Evolutionary conservation across 75 land plant genomes (phyloP), one percentile per base, ranked within the genome.

Genomic region (Sequoia sempervirens): DNA sequence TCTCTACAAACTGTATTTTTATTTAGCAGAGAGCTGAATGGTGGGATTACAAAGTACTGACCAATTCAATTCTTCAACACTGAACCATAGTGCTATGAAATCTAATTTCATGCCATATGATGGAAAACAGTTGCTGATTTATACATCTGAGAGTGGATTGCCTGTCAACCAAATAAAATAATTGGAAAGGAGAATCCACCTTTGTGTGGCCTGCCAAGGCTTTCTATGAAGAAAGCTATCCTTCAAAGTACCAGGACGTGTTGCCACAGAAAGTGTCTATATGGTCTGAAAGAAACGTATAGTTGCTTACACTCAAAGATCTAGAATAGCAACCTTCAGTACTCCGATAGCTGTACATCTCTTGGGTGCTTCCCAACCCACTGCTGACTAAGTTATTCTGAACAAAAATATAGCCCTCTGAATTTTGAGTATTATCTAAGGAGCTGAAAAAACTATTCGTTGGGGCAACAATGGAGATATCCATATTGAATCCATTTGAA

Each of bases 241-340:
- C 70, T 46, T 81, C 72, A 34, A 38, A 34, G 18, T 9, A 32
- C 54, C 32, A 81, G 40, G 66, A 17, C 36, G 23, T 81, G 72
- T 81, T 32, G 12, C 68, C 38, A 36, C 82, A 81, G 68, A 53
- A 30, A 20, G 15, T 81, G 56, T 52, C 58, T 30, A 15, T 28
- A 46, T 17, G 6, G 26, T 84, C 85, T 80, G 32, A 46, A 54
- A 83, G 41, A 38, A 75, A 36, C 3, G 90, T 84, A 83, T 81
- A 87, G 81, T 89, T 89, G 18, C 75, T 28, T 34, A 61, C 82
- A 61, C 89, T 84, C 75, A 89, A 28, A 10, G n/a, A 5, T 5
- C 86, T 84, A 11, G 43, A 46, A 70, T 87, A 89, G 78, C 88
- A 87, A n/a, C 87, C 90, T 14, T 83, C 80, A 10, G 75, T 89